Evolutionary conservation across 2,329 filamentous ascomycete species (phyloP), one percentile per base, ranked within the genome.

Genomic region (Zymoseptoria crescenta): DNA sequence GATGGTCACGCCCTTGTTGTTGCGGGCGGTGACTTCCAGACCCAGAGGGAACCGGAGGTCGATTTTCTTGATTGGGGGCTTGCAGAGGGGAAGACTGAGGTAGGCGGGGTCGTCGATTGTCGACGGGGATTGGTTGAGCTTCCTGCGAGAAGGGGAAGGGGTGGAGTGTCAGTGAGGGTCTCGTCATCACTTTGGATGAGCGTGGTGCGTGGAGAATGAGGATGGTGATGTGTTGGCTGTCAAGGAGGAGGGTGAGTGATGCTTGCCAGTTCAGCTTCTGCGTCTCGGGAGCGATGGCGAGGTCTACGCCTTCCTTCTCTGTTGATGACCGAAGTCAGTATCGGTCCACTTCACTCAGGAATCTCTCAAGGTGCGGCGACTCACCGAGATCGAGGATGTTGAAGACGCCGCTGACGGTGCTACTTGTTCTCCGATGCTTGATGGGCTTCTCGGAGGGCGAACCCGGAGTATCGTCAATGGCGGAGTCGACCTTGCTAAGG

Each of bases 1-100:
- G 81, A 97, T 93, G 59, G 93, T 97, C 67, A 97, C 91, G 58
- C 93, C 93, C 76, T 92, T 93, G 69, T 92, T 79, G 77, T 96
- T 97, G 71, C 93, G 85, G 72, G 91, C 93, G 30, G 88, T 89
- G 66, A 96, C 89, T 72, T 93, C 87, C 58, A 94, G 83, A 55
- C 93, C 93, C 56, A 95, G 80, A 16, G 90, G 89, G 81, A 96
- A 96, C 77, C 91, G 86, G 52, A 97, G 82, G 76, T 96, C 91
- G 76, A 97, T 93, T 80, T 90, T 93, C 83, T 94, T 96, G 75
- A 97, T 84, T 35, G 88, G 86, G 53, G 93, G 93, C 62, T 79
- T 86, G 69, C 89, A 87, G 67, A 97, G 85, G 62, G 81, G 79
- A 74, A 92, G 86, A 79, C 92, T 92, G 67, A 97, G 85, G 63